Evolutionary conservation across 371 early-diverging fungal genomes (phyloP), one percentile per base, ranked within the genome.

Genomic region (Batrachochytrium dendrobatidis): DNA sequence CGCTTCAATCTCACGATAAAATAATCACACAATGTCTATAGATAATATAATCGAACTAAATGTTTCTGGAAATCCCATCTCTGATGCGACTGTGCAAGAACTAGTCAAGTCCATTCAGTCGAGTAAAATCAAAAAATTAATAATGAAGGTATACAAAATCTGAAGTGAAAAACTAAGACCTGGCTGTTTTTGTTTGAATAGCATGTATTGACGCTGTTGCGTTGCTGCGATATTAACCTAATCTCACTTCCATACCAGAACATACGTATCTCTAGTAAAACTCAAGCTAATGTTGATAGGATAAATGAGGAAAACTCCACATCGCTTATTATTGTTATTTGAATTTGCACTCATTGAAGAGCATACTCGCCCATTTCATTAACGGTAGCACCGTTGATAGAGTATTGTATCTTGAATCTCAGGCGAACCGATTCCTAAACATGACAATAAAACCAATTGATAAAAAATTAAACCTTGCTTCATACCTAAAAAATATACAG

Each of bases 331-430:
- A 49, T 58, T 12, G 1, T 34, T 34, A 26, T 48, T 56, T 10
- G 17, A 12, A 39, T 15, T n/a, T 15, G 39, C 39, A 12, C 39
- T 12, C 39, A n/a, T 39, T 39, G n/a, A n/a, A n/a, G 15, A 39
- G 39, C 12, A 28, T 48, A 86, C 56, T 85, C 86, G 4, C 90
- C 88, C 26, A 70, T 57, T 63, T 87, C 86, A 52, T 85, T 85
- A 69, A 88, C 86, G 24, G 74, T 67, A 10, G 84, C 83, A 15
- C 86, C 88, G 58, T 85, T 83, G 44, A 86, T 73, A 25, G 74
- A 63, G 66, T 87, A 90, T 25, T 76, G 75, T 2, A 88, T 73
- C 56, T 82, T 83, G 68, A 83, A 90, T 50, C 84, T 75, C 58
- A 88, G 59, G 25, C 86, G 77, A 30, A 87, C 60, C 30, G 79